Evolutionary conservation across 2,329 filamentous ascomycete species (phyloP).

Genomic region (Dactylonectria macrodidyma): DNA sequence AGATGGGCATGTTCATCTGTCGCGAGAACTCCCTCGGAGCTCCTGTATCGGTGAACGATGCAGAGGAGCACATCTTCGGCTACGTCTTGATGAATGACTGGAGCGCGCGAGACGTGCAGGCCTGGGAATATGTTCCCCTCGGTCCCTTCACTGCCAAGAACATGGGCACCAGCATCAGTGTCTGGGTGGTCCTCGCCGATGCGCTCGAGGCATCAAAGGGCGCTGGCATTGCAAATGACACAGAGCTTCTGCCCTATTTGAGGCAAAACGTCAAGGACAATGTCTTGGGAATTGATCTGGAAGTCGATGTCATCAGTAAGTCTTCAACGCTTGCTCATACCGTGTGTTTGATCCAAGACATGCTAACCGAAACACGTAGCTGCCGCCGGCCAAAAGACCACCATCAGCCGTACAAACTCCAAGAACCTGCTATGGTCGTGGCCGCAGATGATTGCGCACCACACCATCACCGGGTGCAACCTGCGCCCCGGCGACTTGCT

Average conservation of each 20-base stretch:
- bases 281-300: conserved; percentile 55
- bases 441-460: conserved; percentile 87
- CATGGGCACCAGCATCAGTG: conserved; percentile 71
- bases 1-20: conserved; percentile 83
- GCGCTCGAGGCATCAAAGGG: conserved; percentile 60
- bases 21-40: conserved; percentile 76
- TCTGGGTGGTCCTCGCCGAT: conserved; percentile 75
- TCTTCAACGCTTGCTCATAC: accelerated
- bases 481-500: conserved; percentile 82
- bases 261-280: conserved; percentile 65
- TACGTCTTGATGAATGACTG: conserved; percentile 77
- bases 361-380: conserved; percentile 44
- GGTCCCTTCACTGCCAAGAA: conserved; percentile 76
- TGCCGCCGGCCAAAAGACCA: conserved; percentile 49
- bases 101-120: conserved; percentile 74
- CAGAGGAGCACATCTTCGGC: conserved; percentile 81
- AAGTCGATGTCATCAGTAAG: conserved; percentile 58
- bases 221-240: conserved; percentile 51
- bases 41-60: conserved; percentile 75
- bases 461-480: conserved; percentile 83
- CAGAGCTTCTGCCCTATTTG: conserved; percentile 60
- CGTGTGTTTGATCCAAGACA: accelerated
- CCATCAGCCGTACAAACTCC: conserved; percentile 54
- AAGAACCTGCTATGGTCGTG: conserved; percentile 81
- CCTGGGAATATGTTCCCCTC: conserved; percentile 72